Evolutionary conservation across 2,329 filamentous ascomycete genomes (phyloP), one percentile per base, ranked within the genome.

Genomic region (Botrytis paeoniae): DNA sequence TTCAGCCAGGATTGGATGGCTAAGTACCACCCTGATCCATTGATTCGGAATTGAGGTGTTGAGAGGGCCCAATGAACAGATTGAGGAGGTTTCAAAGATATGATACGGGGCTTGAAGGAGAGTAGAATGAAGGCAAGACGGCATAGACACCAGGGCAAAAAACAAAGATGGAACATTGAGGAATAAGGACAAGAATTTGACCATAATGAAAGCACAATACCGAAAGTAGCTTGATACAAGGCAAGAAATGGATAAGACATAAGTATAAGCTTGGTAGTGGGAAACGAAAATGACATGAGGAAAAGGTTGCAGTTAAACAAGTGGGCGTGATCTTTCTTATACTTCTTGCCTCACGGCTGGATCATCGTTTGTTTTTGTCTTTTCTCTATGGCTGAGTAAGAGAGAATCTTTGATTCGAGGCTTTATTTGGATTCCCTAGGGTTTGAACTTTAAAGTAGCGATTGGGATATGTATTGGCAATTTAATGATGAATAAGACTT

Each of bases 281-380:
- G 20, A 73, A 69, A 70, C 72, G 43, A 63, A 43, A n/a, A 60
- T 20, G 20, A 64, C 51, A 63, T 64, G 70, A 74, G 61, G 72
- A 74, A 68, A 75, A 75, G 77, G 74, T 9, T 54, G n/a, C 12
- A 71, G 63, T 74, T 75, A 10, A 62, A 54, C 16, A 43, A 45
- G 59, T 41, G 61, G 60, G 25, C 39, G 41, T 63, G 69, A 35
- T 22, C 60, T 41, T 57, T 65, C 39, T 63, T 75, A 79, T 75
- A 78, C 75, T 76, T 78, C 74, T 74, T 74, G 78, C 78, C 78
- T 78, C 78, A 73, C 78, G 77, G 78, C 78, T 78, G 74, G 75
- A 75, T 76, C 20, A 37, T 57, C 25, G 35, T 64, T 71, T 57
- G 45, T 20, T 41, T 32, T 51, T 48, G 20, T 29, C 48, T 48